phyloP scores from a whole-genome alignment of 2,329 filamentous ascomycete species.

The Xylaria sp. region DNA sequence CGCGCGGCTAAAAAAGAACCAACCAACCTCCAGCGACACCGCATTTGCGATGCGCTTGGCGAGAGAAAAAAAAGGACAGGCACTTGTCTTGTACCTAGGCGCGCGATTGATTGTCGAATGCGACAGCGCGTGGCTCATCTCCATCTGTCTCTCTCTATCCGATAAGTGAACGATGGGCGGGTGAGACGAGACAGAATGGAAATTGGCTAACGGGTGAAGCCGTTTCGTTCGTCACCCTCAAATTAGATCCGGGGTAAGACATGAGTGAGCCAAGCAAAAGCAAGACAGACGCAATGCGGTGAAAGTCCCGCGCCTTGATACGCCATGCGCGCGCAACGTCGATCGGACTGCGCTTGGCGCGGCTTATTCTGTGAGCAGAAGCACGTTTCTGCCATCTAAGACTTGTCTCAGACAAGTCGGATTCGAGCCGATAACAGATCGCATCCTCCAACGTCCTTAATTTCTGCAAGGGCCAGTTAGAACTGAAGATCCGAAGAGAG shows the following conservation, averaged over 20 bases:
- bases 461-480: not conserved
- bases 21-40: not conserved
- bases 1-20: constrained; percentile 16
- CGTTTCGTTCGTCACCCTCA: too few relatives aligned
- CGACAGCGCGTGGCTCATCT: not conserved
- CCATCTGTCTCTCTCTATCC: not conserved
- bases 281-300: not conserved
- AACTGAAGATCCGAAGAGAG: not conserved
- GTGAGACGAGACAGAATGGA: not conserved
- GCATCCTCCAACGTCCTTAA: not conserved
- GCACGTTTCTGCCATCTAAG: not conserved
- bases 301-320: constrained; percentile 1
- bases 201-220: not conserved
- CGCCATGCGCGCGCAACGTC: constrained; percentile 8
- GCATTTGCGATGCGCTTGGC: constrained; percentile 11
- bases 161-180: not conserved
- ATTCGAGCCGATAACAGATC: not conserved
- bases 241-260: not conserved
- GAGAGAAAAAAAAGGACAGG: not conserved
- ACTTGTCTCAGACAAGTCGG: constrained; percentile 6
- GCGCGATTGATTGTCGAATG: constrained; percentile 20
- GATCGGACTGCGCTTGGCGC: constrained; percentile 4
- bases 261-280: not conserved
- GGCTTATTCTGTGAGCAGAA: not conserved
- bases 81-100: too few relatives aligned